Conservation (phyloP, 352 stramenopile species). For the Phytophthora podocarpi region DNA sequence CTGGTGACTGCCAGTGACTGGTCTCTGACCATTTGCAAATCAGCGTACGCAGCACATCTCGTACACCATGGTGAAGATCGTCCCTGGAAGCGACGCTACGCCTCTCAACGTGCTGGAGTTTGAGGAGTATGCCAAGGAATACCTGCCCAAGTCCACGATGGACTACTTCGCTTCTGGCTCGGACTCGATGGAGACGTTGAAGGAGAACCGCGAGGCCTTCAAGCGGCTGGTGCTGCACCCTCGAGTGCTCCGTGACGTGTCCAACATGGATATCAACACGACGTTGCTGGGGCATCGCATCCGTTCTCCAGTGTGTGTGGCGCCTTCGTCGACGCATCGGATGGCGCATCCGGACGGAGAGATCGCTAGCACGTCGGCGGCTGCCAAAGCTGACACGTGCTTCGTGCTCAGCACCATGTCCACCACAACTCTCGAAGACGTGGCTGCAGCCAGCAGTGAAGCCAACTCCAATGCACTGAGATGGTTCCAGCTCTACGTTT, state of each 20-base stretch:
- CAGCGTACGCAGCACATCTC: slow-evolving; percentile 2
- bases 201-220: slow-evolving; percentile 90
- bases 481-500: slow-evolving; percentile 97
- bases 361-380: slow-evolving; percentile 80
- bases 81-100: slow-evolving; percentile 68
- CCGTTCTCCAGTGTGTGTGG: slow-evolving; percentile 93
- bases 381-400: slow-evolving; percentile 85
- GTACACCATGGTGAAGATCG: slow-evolving; percentile 62
- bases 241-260: slow-evolving; percentile 93
- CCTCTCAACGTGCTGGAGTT: slow-evolving; percentile 92
- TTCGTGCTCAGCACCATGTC: slow-evolving; percentile 93
- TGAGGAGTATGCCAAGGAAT: slow-evolving; percentile 87
- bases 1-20: too few species aligned
- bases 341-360: slow-evolving; percentile 97
- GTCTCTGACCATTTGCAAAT: slow-evolving; percentile 4
- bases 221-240: slow-evolving; percentile 94
- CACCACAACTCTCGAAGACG: slow-evolving; percentile 49
- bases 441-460: slow-evolving; percentile 53
- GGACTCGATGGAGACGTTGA: slow-evolving; percentile 91
- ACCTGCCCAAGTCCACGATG: slow-evolving; percentile 91
- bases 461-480: slow-evolving; percentile 84
- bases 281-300: slow-evolving; percentile 92
- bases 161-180: slow-evolving; percentile 94
- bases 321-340: slow-evolving; percentile 90
- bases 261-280: slow-evolving; percentile 91